Percentiles rank a stretch among this genome's conserved stretches.
Evolutionary conservation across 2,329 filamentous ascomycete species (phyloP).

Genomic region (Massarina eburnea): DNA sequence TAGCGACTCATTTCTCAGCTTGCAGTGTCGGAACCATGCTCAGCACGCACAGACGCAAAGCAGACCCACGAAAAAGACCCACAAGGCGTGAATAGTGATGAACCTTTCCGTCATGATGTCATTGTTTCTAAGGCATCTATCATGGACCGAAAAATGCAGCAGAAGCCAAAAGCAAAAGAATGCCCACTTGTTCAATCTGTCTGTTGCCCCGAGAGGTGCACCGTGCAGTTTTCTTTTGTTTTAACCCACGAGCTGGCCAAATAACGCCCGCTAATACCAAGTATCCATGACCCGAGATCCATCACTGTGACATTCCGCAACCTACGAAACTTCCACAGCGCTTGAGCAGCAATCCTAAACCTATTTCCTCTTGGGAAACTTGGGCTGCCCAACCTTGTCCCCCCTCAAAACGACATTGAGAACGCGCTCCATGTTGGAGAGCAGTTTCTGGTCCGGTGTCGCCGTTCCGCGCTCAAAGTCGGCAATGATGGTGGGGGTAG

Average conservation of each 20-base stretch:
- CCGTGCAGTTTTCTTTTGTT: too few species aligned
- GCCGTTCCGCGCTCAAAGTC: conserved; percentile 83
- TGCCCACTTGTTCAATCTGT: too few species aligned
- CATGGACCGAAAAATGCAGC: too few species aligned
- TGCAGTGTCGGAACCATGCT: too few species aligned
- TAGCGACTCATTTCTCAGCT: too few species aligned
- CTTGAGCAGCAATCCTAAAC: conserved; percentile 17
- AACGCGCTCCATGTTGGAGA: conserved; percentile 75
- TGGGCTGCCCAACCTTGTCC: conserved; percentile 79
- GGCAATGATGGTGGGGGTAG: conserved; percentile 74
- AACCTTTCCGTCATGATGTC: too few species aligned
- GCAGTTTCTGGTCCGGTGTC: conserved; percentile 79
- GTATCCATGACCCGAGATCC: not conserved
- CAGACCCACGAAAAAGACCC: too few species aligned
- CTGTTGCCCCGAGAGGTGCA: too few species aligned
- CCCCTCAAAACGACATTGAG: conserved; percentile 89
- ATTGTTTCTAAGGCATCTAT: too few species aligned
- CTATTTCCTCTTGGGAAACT: conserved; percentile 71
- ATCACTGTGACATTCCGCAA: not conserved
- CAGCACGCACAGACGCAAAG: too few species aligned
- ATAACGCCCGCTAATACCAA: conserved; percentile 1
- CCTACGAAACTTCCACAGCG: not conserved
- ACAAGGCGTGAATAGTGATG: too few species aligned
- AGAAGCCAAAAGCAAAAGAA: too few species aligned
- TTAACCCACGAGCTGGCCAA: not conserved